phyloP scores from a whole-genome alignment of 306 rosid genomes.

The Quercus mongolica region DNA sequence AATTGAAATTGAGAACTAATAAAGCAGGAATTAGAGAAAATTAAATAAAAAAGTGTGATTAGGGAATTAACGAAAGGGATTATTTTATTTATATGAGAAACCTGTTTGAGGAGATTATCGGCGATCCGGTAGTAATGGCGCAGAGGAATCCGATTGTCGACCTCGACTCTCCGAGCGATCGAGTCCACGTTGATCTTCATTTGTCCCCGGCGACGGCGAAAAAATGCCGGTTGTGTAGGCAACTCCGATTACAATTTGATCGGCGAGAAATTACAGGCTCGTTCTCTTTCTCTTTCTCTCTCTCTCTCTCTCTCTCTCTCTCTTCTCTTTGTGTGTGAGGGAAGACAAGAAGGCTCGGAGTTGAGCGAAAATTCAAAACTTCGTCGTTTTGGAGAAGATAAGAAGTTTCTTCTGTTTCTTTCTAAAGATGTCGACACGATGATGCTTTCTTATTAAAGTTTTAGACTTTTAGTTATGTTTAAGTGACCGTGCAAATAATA shows the following conservation, averaged over 20 bases:
- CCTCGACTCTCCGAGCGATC: slow-evolving; percentile 63
- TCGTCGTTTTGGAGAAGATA: slow-evolving; percentile 23
- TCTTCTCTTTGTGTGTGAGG: too few relatives aligned
- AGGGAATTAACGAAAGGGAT: background rate
- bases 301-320: too few relatives aligned
- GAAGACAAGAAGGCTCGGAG: too few relatives aligned
- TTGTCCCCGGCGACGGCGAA: slow-evolving; percentile 22
- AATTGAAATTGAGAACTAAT: background rate
- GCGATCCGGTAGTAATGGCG: slow-evolving; percentile 86
- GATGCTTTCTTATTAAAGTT: slow-evolving; percentile 2
- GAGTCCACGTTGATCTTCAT: slow-evolving; percentile 74
- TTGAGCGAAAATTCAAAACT: slow-evolving; percentile 4
- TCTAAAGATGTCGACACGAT: slow-evolving; percentile 33
- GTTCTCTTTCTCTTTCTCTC: background rate
- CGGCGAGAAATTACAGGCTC: background rate
- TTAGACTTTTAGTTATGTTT: background rate
- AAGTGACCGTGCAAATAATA: background rate
- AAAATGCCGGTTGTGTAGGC: slow-evolving; percentile 24
- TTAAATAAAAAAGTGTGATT: background rate
- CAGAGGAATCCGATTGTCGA: slow-evolving; percentile 81
- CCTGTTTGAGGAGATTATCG: slow-evolving; percentile 46
- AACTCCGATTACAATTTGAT: background rate
- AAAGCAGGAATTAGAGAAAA: background rate
- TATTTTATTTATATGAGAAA: background rate
- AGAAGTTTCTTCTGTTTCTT: too few relatives aligned